A percentile compares a stretch with the other conserved stretches of the same genome.
Conservation (phyloP, 164 flowering plant genomes). For the Hamamelis virginiana region DNA sequence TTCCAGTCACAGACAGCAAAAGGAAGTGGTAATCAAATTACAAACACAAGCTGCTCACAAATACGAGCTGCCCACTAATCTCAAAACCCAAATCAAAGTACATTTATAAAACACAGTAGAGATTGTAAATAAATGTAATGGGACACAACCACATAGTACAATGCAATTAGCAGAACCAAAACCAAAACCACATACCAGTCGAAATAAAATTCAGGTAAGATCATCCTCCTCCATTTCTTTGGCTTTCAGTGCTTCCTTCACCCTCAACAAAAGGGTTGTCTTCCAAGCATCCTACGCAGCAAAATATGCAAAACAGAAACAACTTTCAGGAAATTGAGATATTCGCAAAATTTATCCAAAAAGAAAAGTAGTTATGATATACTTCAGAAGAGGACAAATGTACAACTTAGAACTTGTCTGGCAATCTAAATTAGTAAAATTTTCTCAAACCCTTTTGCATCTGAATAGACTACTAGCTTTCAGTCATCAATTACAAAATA, state of each 20-base stretch:
- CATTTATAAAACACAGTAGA: not conserved
- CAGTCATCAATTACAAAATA: not conserved
- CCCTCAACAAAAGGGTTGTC: conserved; percentile 72
- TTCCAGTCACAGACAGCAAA: not conserved
- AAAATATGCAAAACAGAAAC: not conserved
- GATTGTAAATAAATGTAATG: not conserved
- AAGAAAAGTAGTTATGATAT: too few relatives aligned
- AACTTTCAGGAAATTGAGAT: not conserved
- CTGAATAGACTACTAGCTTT: not conserved
- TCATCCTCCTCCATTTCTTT: conserved; percentile 72
- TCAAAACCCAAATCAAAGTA: not conserved
- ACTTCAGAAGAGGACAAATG: not conserved
- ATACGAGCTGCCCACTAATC: not conserved
- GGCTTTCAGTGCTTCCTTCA: conserved; percentile 65
- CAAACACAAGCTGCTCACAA: not conserved
- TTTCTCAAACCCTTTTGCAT: not conserved
- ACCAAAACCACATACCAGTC: not conserved
- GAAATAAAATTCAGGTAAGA: conserved; percentile 44
- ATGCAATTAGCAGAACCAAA: not conserved
- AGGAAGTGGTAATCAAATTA: not conserved
- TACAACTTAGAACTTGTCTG: too few relatives aligned
- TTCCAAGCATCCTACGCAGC: conserved; percentile 68
- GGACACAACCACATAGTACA: conserved; percentile 10
- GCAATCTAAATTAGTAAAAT: too few relatives aligned
- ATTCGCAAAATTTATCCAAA: not conserved